Base-by-base conservation (phyloP, 2,329 filamentous ascomycete genomes). In the Fusarium equiseti region DNA sequence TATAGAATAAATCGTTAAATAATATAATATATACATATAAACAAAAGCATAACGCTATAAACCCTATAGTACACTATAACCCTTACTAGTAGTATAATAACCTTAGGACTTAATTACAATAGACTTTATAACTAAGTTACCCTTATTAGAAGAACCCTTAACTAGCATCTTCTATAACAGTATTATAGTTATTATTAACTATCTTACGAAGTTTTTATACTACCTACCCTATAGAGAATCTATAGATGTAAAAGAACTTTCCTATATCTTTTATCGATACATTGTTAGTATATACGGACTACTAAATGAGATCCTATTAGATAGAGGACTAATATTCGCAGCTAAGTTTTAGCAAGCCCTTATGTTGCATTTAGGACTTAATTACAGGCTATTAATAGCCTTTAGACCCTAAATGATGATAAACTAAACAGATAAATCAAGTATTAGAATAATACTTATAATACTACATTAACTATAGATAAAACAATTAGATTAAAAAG, bases 31-130 rank as follows among this genome's bases (percentile, higher is more conserved):
- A 29, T 64, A 53, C 38, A 49, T 26, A 26, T 27, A 51, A 32
- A 59, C 10, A 12, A 64, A 61, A 6, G 5, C 15, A 35, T 6
- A 16, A 54, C 35, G 35, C 13, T 15, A 66, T 18, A 65, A 70
- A 24, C 59, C 44, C 3, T 68, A 72, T 27, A 26, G 38, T 48
- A 12, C 50, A 54, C 8, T 71, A 54, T 20, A 73, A 52, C 38
- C 16, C 22, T 9, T 73, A 24, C 5, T 20, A 55, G 24, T 73
- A 11, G 13, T 13, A 45, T 12, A 45, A 63, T 4, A 6, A 66
- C 45, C 35, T 42, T 72, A 22, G 31, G 52, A 66, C 26, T 66
- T 44, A 38, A 63, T 70, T 10, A 65, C 31, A 40, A 46, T 70
- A 24, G 40, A 70, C 31, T 68, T 56, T 51, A 67, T 66, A 26